Evolutionary conservation across 2,329 filamentous ascomycete species (phyloP).

Genomic region (Talaromyces albobiverticillius): DNA sequence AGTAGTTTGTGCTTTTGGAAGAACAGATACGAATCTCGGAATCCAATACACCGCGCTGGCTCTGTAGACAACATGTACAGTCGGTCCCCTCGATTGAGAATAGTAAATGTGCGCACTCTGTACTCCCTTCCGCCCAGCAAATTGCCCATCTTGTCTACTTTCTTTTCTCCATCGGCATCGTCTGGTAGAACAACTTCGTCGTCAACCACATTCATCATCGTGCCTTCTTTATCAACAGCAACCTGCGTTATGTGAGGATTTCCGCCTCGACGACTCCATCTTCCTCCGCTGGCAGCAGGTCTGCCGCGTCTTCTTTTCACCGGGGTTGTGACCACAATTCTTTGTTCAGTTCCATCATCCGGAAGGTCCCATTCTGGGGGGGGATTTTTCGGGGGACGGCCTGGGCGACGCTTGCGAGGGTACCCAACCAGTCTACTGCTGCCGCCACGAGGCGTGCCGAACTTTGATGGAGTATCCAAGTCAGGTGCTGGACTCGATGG

Average conservation of each 20-base stretch:
- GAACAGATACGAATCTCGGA: slow-evolving; percentile 96
- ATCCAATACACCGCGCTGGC: slow-evolving; percentile 92
- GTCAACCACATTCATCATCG: slow-evolving; percentile 81
- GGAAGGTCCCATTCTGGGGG: slow-evolving; percentile 72
- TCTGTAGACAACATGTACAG: slow-evolving; percentile 99
- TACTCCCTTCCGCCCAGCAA: slow-evolving; percentile 85
- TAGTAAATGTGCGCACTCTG: slow-evolving; percentile 90
- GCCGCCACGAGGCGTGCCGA: slow-evolving; percentile 49
- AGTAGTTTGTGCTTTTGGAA: slow-evolving; percentile 97
- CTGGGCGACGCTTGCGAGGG: slow-evolving; percentile 69
- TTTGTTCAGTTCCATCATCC: slow-evolving; percentile 46
- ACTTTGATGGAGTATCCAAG: slow-evolving; percentile 44
- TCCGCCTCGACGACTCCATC: slow-evolving; percentile 73
- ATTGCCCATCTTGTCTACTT: slow-evolving; percentile 86
- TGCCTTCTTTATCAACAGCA: slow-evolving; percentile 89
- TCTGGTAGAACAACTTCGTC: slow-evolving; percentile 89
- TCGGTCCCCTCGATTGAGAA: slow-evolving; percentile 75
- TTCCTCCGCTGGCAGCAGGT: slow-evolving; percentile 53
- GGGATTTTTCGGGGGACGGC: slow-evolving; percentile 79
- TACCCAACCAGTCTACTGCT: slow-evolving; percentile 57
- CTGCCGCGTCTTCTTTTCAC: slow-evolving; percentile 57
- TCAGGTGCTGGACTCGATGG: slow-evolving; percentile 33
- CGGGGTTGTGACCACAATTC: slow-evolving; percentile 50
- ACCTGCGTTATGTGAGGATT: slow-evolving; percentile 76
- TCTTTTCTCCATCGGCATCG: slow-evolving; percentile 83